Percentiles rank a stretch among this genome's conserved stretches.
These are phyloP conservation scores for Trypanosoma cruzi DNA, from an alignment of 208 protist species.

Conservation along the genomic window DNA sequence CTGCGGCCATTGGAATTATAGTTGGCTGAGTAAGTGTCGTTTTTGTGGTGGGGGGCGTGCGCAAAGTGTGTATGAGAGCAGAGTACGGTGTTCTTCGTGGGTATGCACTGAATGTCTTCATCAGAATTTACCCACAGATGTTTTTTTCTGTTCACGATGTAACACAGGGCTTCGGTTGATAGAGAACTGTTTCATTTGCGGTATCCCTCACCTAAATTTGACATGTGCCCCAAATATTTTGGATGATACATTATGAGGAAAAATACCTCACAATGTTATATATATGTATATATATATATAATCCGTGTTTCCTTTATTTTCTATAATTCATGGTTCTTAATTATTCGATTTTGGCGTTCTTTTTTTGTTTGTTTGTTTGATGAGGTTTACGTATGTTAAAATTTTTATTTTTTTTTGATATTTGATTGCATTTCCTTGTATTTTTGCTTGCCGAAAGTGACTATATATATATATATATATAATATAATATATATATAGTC, in stretches of 20 bases:
- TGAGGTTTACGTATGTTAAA: too few species aligned
- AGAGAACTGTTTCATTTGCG: constrained; percentile 43
- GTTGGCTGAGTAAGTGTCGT: constrained; percentile 53
- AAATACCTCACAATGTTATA: too few species aligned
- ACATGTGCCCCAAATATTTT: constrained; percentile 21
- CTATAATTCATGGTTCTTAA: too few species aligned
- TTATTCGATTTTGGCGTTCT: too few species aligned
- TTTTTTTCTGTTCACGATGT: constrained; percentile 61
- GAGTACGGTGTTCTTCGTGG: constrained; percentile 57
- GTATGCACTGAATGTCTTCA: constrained; percentile 43
- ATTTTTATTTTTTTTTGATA: too few species aligned
- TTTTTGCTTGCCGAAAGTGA: constrained; percentile 16
- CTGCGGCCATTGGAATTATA: constrained; percentile 84
- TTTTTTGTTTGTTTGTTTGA: too few species aligned
- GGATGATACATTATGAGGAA: neutral
- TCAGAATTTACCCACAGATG: constrained; percentile 66
- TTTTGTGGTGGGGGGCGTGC: constrained; percentile 47
- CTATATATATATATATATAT: neutral
- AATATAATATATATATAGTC: constrained; percentile 6
- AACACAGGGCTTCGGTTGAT: constrained; percentile 43
- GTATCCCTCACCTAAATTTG: constrained; percentile 41
- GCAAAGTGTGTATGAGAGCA: constrained; percentile 49
- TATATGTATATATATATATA: too few species aligned
- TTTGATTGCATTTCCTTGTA: neutral
- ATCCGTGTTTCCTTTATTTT: too few species aligned